Evolutionary conservation across 805 yeast species (phyloP).

Genomic region (Deakozyma indianensis): DNA sequence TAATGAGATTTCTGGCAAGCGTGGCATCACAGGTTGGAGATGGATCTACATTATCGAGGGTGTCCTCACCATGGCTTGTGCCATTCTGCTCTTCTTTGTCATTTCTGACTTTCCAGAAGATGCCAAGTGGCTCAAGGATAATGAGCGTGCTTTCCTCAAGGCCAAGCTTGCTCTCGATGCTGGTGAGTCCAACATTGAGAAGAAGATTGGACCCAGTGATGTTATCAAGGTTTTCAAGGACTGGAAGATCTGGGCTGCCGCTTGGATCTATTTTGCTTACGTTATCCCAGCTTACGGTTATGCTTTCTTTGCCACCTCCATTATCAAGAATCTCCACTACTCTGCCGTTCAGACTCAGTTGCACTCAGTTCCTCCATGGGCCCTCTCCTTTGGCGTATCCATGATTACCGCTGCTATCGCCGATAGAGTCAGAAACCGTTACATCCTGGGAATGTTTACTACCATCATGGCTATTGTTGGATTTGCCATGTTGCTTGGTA

Average conservation of each 20-base stretch:
- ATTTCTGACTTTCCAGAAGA: conserved; percentile 65
- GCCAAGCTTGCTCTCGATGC: conserved; percentile 43
- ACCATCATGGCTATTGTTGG: conserved; percentile 35
- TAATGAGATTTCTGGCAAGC: conserved; percentile 34
- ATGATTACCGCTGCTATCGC: conserved; percentile 49
- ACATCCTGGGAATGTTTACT: conserved; percentile 12
- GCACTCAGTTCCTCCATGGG: conserved; percentile 79
- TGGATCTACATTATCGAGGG: conserved; percentile 45
- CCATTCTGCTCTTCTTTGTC: conserved; percentile 28
- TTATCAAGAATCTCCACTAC: conserved; percentile 46
- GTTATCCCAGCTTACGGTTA: conserved; percentile 65
- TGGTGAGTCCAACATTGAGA: conserved; percentile 35
- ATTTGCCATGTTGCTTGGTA: conserved; percentile 38
- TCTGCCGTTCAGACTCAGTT: conserved; percentile 63
- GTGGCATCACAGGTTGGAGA: conserved; percentile 35
- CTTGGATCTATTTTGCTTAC: conserved; percentile 47
- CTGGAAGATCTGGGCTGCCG: conserved; percentile 41
- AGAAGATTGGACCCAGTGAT: conserved; percentile 32
- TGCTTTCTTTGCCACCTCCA: conserved; percentile 59
- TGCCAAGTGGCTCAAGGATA: conserved; percentile 35
- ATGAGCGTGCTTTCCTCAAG: conserved; percentile 41
- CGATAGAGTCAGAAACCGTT: conserved; percentile 33
- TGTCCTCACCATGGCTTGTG: conserved; percentile 21
- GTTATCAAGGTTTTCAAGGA: conserved; percentile 41
- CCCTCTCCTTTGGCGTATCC: conserved; percentile 54